These are phyloP conservation scores for Neurospora sp. DNA, from an alignment of 495 filamentous ascomycete genomes.

Conservation along the genomic window DNA sequence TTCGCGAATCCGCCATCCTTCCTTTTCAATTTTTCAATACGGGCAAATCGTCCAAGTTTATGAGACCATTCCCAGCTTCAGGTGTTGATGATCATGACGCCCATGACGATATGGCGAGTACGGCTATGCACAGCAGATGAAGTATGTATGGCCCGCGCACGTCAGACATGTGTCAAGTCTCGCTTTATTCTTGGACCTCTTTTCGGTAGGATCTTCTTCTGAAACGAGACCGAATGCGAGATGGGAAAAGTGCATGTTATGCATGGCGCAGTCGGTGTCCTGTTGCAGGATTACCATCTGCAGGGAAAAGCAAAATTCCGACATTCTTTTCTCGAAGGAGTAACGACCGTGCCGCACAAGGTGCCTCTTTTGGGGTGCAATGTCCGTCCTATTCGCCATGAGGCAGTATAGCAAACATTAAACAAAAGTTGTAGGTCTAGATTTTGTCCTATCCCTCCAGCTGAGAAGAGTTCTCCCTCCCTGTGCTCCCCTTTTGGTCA, in stretches of 20 bases:
- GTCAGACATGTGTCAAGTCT: neutral
- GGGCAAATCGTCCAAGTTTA: neutral
- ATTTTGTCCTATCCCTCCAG: neutral
- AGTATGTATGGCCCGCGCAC: neutral
- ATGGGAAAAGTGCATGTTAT: neutral
- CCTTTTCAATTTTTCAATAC: neutral
- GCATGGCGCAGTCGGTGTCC: neutral
- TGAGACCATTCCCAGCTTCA: neutral
- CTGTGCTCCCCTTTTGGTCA: neutral
- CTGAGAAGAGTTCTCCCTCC: neutral
- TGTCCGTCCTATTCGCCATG: neutral
- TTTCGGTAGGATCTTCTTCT: neutral
- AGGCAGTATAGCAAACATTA: neutral
- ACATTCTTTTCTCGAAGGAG: neutral
- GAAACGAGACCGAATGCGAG: neutral
- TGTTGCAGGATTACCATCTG: neutral
- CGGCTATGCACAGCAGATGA: neutral
- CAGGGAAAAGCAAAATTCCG: neutral
- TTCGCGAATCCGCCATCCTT: neutral
- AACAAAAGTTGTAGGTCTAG: neutral
- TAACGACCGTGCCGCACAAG: neutral
- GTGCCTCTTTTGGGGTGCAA: neutral
- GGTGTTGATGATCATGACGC: neutral
- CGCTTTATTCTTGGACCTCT: neutral
- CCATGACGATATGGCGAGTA: neutral